Evolutionary conservation across 129 eudicot genomes (phyloP).

Genomic region (Arctium lappa): DNA sequence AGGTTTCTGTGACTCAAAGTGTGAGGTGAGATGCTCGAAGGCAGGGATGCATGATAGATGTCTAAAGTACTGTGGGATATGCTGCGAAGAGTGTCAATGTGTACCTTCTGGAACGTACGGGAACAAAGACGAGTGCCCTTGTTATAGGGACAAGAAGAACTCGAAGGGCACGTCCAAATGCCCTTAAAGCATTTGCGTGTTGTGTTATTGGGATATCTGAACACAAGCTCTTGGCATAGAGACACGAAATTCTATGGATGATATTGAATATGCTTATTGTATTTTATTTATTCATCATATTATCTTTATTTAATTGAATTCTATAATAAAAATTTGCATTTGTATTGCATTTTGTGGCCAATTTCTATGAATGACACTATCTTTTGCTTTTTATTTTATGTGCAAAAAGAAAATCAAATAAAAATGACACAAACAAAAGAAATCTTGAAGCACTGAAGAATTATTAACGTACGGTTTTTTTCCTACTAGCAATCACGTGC

Average conservation of each 20-base stretch:
- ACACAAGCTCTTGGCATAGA: neutral
- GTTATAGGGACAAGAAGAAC: slow-evolving; percentile 70
- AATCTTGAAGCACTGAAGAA: neutral
- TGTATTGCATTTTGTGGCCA: neutral
- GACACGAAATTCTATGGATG: neutral
- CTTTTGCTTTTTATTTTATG: neutral
- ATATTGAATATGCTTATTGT: neutral
- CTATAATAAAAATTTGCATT: neutral
- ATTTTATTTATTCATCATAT: neutral
- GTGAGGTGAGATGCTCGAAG: slow-evolving; percentile 67
- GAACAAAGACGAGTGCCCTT: slow-evolving; percentile 77
- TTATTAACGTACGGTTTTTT: neutral
- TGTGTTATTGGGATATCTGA: neutral
- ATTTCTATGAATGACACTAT: neutral
- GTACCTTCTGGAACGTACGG: slow-evolving; percentile 88
- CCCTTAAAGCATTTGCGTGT: slow-evolving; percentile 36
- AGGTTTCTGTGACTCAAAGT: slow-evolving; percentile 62
- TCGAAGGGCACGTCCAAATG: slow-evolving; percentile 76
- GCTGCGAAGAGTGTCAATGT: slow-evolving; percentile 71
- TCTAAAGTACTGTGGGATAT: slow-evolving; percentile 71
- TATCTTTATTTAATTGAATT: neutral
- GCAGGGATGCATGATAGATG: slow-evolving; percentile 63
- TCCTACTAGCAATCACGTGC: neutral
- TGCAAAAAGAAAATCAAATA: neutral
- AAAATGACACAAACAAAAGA: neutral